phyloP scores from a whole-genome alignment of 2,329 filamentous ascomycete species.

The Purpureocillium takamizusanense region DNA sequence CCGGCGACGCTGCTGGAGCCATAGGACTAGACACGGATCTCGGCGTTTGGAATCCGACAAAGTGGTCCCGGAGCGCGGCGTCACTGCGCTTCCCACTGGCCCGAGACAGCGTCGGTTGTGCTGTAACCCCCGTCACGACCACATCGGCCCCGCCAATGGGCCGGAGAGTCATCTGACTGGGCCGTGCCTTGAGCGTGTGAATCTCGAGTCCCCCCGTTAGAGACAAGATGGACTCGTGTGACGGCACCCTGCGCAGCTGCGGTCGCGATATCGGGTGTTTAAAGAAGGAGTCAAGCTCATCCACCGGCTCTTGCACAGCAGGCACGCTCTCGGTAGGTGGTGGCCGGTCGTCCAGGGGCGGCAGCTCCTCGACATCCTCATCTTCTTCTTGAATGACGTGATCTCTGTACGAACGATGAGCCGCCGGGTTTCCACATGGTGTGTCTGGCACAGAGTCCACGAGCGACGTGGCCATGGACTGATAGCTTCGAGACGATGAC shows the following conservation, averaged over 20 bases:
- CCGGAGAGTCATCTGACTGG: conserved; percentile 61
- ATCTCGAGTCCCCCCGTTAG: conserved; percentile 84
- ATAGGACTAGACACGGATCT: conserved; percentile 21
- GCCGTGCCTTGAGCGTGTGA: conserved; percentile 67
- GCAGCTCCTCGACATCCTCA: conserved; percentile 17
- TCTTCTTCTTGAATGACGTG: conserved; percentile 28
- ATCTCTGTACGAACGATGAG: conserved; percentile 14
- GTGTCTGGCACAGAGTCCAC: conserved; percentile 23
- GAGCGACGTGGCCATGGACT: conserved; percentile 20
- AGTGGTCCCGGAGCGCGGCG: conserved; percentile 48
- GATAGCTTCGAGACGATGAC: conserved; percentile 42
- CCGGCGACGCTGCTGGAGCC: conserved; percentile 17
- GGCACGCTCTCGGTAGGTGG: conserved; percentile 16
- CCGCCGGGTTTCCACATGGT: conserved; percentile 9
- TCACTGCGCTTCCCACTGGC: conserved; percentile 39
- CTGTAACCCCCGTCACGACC: conserved; percentile 49
- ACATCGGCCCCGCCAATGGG: conserved; percentile 45
- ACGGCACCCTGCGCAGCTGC: conserved; percentile 55
- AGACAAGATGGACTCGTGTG: conserved; percentile 85
- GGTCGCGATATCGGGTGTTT: conserved; percentile 29
- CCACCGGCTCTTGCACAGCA: conserved; percentile 24
- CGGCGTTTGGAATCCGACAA: conserved; percentile 26
- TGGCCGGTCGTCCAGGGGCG: conserved; percentile 12
- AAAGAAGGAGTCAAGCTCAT: conserved; percentile 19
- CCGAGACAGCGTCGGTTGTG: conserved; percentile 46